Conservation (phyloP, 164 flowering plant species). For the Vitis cinerea region DNA sequence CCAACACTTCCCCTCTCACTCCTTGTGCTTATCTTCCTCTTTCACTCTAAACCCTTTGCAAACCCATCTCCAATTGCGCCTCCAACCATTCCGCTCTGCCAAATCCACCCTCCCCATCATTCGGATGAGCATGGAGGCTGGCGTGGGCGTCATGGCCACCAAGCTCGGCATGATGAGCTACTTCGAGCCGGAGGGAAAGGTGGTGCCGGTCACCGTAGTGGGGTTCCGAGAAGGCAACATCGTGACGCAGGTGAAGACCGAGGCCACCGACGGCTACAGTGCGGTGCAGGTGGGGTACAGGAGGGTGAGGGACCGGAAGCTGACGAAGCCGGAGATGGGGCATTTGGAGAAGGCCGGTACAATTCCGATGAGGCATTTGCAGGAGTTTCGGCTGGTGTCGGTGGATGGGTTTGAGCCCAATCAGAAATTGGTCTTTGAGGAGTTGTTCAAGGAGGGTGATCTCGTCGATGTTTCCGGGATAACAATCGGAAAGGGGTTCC, state of each 20-base stretch:
- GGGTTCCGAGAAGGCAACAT: conserved; percentile 95
- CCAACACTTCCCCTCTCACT: no score
- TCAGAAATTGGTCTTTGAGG: conserved; percentile 60
- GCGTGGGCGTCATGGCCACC: conserved; percentile 93
- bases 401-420: conserved; percentile 73
- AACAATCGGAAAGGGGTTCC: conserved; percentile 97
- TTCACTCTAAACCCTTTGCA: no score
- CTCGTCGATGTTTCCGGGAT: conserved; percentile 91
- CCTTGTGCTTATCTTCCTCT: no score
- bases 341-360: conserved; percentile 75
- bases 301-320: conserved; percentile 76
- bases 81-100: no score
- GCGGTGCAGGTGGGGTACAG: conserved; percentile 93
- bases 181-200: conserved; percentile 71
- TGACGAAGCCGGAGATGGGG: conserved; percentile 90
- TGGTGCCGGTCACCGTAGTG: conserved; percentile 88
- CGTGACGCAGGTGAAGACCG: conserved; percentile 88
- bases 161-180: conserved; percentile 96
- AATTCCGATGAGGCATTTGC: conserved; percentile 86
- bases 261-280: conserved; percentile 82
- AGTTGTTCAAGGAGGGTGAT: conserved; percentile 87
- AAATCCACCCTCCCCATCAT: no score
- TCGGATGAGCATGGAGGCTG: conserved; percentile 74
- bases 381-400: conserved; percentile 76
- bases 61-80: no score